Evolutionary conservation across 2,329 filamentous ascomycete species (phyloP).

Genomic region (Knoxdaviesia capensis): DNA sequence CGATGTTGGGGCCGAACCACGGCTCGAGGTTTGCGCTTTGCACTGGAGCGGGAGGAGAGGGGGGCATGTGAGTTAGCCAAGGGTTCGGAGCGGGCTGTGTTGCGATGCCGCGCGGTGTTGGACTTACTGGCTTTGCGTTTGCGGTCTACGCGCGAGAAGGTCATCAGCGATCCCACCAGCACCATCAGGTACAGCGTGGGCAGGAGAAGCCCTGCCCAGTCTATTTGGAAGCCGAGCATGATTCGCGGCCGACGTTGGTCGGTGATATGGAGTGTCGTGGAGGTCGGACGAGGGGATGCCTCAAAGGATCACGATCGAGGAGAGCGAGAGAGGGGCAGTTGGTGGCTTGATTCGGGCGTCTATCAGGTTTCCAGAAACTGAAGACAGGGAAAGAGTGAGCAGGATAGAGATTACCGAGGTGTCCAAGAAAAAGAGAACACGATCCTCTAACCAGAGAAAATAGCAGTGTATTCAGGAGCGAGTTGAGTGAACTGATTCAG

Average conservation of each 20-base stretch:
- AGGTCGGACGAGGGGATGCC: conserved; percentile 1
- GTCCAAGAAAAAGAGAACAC: conserved; percentile 2
- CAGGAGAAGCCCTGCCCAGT: conserved; percentile 72
- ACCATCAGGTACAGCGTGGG: conserved; percentile 81
- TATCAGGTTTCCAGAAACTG: background rate
- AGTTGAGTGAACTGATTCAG: too few species aligned
- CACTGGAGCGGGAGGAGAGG: conserved; percentile 20
- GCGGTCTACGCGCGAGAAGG: conserved; percentile 83
- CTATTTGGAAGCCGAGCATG: conserved; percentile 32
- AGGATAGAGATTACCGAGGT: background rate
- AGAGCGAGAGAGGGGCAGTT: background rate
- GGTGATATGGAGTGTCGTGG: background rate
- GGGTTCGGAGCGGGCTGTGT: background rate
- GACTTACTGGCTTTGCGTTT: conserved; percentile 67
- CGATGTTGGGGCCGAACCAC: conserved; percentile 82
- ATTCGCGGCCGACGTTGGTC: conserved; percentile 7
- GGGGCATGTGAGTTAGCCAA: conserved; percentile 4
- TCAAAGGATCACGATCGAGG: background rate
- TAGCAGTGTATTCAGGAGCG: too few species aligned
- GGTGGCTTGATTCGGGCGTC: background rate
- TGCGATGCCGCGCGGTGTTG: conserved; percentile 5
- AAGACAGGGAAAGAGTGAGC: background rate
- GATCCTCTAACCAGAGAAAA: background rate
- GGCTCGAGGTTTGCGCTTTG: conserved; percentile 72
- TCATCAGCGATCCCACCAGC: conserved; percentile 70